phyloP scores from a whole-genome alignment of 495 filamentous ascomycete species.

The Hypoxylon fragiforme region DNA sequence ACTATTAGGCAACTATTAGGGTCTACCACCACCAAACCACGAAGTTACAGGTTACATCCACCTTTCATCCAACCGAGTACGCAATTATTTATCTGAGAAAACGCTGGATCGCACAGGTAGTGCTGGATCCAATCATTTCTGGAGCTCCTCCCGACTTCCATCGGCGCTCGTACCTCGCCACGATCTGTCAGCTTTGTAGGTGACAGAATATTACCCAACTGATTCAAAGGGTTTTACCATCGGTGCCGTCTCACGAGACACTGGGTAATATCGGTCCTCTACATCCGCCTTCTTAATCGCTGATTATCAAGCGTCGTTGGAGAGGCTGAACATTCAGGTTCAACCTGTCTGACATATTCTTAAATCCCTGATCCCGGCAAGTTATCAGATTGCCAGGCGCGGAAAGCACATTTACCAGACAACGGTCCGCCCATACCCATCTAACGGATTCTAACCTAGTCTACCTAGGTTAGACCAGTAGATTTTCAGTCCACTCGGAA shows the following conservation, averaged over 20 bases:
- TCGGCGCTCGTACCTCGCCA: constrained; percentile 16
- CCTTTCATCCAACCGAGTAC: constrained; percentile 26
- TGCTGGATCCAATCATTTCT: constrained; percentile 30
- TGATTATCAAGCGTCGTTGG: constrained; percentile 19
- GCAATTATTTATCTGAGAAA: constrained; percentile 30
- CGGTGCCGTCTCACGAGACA: constrained; percentile 10
- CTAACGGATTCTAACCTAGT: background rate
- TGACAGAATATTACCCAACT: constrained; percentile 18
- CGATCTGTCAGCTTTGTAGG: constrained; percentile 24
- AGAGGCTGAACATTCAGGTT: constrained; percentile 31
- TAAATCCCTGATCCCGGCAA: constrained; percentile 32
- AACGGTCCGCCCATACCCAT: constrained; percentile 20
- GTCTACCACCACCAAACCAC: background rate
- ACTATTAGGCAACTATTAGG: too few species aligned
- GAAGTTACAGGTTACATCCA: constrained; percentile 18
- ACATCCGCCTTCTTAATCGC: constrained; percentile 9
- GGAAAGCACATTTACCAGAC: constrained; percentile 11
- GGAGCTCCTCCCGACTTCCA: constrained; percentile 26
- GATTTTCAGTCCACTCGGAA: constrained; percentile 1
- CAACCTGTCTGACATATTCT: constrained; percentile 22
- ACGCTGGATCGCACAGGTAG: constrained; percentile 30
- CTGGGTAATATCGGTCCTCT: constrained; percentile 6
- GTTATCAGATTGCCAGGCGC: constrained; percentile 15
- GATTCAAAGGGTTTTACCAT: constrained; percentile 12
- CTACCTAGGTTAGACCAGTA: background rate